Percentiles rank a stretch among this genome's conserved stretches.
Conservation (phyloP, 164 flowering plant genomes). For the Vitis riparia region DNA sequence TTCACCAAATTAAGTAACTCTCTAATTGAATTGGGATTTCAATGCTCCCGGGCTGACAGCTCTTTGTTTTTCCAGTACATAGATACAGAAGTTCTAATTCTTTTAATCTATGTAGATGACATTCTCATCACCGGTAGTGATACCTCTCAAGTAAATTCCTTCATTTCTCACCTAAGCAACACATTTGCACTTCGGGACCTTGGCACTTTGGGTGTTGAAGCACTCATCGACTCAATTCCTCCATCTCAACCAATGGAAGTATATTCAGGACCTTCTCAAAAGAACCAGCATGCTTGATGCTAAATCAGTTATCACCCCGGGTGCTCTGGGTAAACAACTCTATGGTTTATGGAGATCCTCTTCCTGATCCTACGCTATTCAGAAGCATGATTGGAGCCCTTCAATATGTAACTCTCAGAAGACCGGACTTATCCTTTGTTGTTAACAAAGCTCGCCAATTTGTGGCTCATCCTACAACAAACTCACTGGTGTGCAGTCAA, state of each 20-base stretch:
- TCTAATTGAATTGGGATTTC: neutral
- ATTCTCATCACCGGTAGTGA: no score
- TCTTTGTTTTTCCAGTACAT: neutral
- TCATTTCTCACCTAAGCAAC: neutral
- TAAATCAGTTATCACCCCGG: neutral
- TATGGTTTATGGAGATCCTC: neutral
- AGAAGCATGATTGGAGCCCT: slow-evolving; percentile 8
- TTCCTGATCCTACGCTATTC: neutral
- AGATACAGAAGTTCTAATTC: neutral
- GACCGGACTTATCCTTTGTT: slow-evolving; percentile 8
- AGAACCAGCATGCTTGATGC: neutral
- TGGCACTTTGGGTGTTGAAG: neutral
- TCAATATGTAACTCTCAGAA: slow-evolving; percentile 5
- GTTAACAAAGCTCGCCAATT: slow-evolving; percentile 7
- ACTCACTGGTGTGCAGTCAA: slow-evolving; percentile 1
- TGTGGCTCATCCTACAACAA: slow-evolving; percentile 1
- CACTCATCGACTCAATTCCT: neutral
- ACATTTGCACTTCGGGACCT: neutral
- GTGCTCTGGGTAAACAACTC: neutral
- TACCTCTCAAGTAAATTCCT: no score
- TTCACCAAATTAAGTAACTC: neutral
- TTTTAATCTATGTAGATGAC: neutral
- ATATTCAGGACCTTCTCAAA: neutral
- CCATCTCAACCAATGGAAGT: neutral
- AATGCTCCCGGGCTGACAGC: neutral